These are phyloP conservation scores for Monosporascus sp. DNA, from an alignment of 2,329 filamentous ascomycete genomes.

Conservation along the genomic window DNA sequence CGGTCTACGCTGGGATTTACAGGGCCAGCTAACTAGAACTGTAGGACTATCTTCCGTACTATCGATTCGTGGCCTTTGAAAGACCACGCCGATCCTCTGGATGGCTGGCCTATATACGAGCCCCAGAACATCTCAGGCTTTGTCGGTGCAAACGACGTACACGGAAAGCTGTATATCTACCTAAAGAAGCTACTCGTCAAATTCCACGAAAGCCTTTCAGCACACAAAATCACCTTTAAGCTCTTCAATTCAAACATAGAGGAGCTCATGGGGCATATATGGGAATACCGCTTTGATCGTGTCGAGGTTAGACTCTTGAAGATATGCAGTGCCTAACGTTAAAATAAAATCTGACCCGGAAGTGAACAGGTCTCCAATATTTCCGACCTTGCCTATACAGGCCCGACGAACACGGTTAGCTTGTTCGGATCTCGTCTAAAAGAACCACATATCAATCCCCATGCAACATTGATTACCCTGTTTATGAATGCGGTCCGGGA, in stretches of 20 bases:
- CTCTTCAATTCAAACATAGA: conserved; percentile 23
- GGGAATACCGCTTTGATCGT: conserved; percentile 24
- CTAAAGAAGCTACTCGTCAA: conserved; percentile 22
- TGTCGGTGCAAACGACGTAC: conserved; percentile 29
- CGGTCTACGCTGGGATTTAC: not conserved
- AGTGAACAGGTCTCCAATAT: conserved; percentile 33
- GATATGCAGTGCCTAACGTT: not conserved
- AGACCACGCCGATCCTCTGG: conserved; percentile 30
- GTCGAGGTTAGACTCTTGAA: conserved; percentile 30
- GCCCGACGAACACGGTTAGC: conserved; percentile 18
- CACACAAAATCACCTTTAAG: conserved; percentile 18
- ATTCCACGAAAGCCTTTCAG: conserved; percentile 25
- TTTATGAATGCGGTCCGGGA: conserved; percentile 32
- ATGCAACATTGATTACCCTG: conserved; percentile 34
- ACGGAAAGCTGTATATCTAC: conserved; percentile 32
- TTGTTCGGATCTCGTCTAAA: conserved; percentile 30
- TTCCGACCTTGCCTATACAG: conserved; percentile 30
- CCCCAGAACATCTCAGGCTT: conserved; percentile 10
- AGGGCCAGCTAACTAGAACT: conserved; percentile 4
- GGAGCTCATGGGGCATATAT: conserved; percentile 15
- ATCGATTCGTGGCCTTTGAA: conserved; percentile 29
- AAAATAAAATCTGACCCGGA: conserved; percentile 1
- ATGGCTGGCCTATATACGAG: conserved; percentile 29
- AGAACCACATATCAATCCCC: conserved; percentile 24
- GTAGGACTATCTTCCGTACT: conserved; percentile 32